Base-by-base conservation (phyloP, 225 moss, liverwort and hornwort genomes). In the Climacium dendroides region DNA sequence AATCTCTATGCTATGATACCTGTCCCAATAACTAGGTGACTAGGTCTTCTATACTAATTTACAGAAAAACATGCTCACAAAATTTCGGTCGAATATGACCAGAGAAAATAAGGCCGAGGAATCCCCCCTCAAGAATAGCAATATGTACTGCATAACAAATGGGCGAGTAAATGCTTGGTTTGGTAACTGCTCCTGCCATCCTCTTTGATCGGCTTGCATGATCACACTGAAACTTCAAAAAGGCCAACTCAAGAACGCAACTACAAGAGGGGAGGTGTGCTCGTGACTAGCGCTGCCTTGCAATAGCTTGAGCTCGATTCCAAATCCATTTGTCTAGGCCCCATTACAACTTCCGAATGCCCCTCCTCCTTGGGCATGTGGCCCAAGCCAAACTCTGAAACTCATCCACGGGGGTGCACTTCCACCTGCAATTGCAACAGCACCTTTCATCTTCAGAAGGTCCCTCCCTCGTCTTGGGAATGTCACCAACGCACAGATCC, bases 21-120 rank as follows among this genome's bases (percentile, higher is more conserved):
- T 26, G 26, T 78, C 37, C 78, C 52, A 60, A 29, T 30, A 70
- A 61, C 88, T 84, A 63, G 85, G 79, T 78, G 57, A 78, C 78
- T 18, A 78, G 78, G 57, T 57, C 79, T 19, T 87, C 74, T 53
- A 37, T 77, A 57, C 84, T 87, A 87, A 76, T 87, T 72, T 89
- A 89, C 87, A 89, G 37, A 58, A 59, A 81, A 69, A 72, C 30
- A 85, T 61, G 85, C 83, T 87, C 78, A 66, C 87, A 89, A 87
- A 89, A 85, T 84, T 87, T 53, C 47, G 79, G 84, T 75, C 87
- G 47, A 83, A 86, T 29, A 74, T 80, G 69, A 85, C 79, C 83
- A 65, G 57, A 58, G 83, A 81, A 32, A 79, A 84, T 80, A 87
- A 54, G 34, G 70, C 28, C 59, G 41, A 43, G 32, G 35, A 60